phyloP scores from a whole-genome alignment of 164 flowering plant genomes.

The Vitis rotundifolia region DNA sequence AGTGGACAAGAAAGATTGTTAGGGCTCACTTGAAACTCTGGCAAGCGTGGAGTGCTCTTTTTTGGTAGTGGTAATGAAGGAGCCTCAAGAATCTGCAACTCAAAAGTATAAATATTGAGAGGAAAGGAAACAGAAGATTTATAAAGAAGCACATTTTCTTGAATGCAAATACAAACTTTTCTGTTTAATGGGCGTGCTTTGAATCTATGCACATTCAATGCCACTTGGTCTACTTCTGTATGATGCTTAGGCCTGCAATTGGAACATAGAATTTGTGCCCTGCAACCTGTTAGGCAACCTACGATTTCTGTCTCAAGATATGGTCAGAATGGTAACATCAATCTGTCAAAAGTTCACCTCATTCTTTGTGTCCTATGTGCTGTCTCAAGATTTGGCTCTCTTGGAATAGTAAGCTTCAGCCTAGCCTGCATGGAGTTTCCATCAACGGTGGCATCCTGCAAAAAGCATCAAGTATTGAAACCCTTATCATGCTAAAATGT shows the following conservation, averaged over 20 bases:
- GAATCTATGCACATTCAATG: conserved; percentile 41
- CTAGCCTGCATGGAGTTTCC: conserved; percentile 29
- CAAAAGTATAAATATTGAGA: not conserved
- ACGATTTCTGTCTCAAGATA: not conserved
- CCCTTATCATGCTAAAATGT: not conserved
- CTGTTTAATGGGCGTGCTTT: conserved; percentile 87
- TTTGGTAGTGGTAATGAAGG: conserved; percentile 64
- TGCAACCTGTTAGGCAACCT: not conserved
- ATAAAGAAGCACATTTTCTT: not conserved
- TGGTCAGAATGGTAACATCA: not conserved
- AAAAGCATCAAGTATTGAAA: conserved; percentile 7
- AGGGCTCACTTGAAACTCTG: conserved; percentile 72
- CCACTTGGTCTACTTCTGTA: conserved; percentile 31
- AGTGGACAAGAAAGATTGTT: not conserved
- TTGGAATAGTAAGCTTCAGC: conserved; percentile 73
- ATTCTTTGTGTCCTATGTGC: conserved; percentile 69
- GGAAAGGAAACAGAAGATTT: not conserved
- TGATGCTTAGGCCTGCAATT: conserved; percentile 56
- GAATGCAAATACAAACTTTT: conserved; percentile 58
- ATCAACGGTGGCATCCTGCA: conserved; percentile 52
- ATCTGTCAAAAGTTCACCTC: conserved; percentile 36
- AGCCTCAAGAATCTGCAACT: conserved; percentile 71
- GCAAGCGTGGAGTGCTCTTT: conserved; percentile 65
- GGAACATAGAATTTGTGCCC: conserved; percentile 4
- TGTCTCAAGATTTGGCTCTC: conserved; percentile 86